Evolutionary conservation across 2,329 filamentous ascomycete genomes (phyloP).

Genomic region (Fusarium protoensiforme): DNA sequence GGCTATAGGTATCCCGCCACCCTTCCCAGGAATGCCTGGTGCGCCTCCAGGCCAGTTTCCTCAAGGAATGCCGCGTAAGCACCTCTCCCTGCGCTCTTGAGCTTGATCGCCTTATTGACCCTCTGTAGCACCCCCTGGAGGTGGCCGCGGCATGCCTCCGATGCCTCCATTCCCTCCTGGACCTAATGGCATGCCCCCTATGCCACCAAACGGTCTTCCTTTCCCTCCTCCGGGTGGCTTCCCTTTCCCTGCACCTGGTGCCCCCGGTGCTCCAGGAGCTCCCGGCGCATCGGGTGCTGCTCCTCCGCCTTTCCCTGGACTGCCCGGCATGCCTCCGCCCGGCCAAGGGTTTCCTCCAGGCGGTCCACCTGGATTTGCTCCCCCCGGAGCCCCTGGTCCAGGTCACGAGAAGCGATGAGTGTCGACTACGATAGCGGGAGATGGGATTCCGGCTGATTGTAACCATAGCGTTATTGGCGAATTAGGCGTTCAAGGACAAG

Average conservation of each 20-base stretch:
- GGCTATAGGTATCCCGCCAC: constrained; percentile 64
- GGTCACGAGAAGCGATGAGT: constrained; percentile 54
- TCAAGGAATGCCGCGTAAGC: constrained; percentile 65
- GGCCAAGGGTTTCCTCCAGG: constrained; percentile 57
- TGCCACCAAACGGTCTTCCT: constrained; percentile 55
- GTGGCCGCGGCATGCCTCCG: constrained; percentile 61
- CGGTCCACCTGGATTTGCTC: constrained; percentile 48
- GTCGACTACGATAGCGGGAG: neutral
- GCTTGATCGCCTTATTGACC: constrained; percentile 16
- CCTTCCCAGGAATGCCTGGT: constrained; percentile 65
- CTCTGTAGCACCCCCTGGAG: constrained; percentile 58
- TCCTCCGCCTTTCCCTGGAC: constrained; percentile 46
- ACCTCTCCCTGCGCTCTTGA: neutral
- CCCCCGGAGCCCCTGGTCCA: constrained; percentile 48
- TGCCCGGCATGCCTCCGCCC: constrained; percentile 53
- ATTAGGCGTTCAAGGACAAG: constrained; percentile 46
- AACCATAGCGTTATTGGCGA: constrained; percentile 43
- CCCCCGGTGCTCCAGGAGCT: constrained; percentile 40
- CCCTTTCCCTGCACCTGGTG: constrained; percentile 54
- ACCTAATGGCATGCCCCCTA: constrained; percentile 56
- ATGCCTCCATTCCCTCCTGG: constrained; percentile 58
- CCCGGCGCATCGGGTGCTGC: constrained; percentile 42
- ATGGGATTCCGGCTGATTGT: constrained; percentile 29
- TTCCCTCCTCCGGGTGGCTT: constrained; percentile 41
- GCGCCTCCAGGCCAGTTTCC: constrained; percentile 54